Conservation (phyloP, 2,329 filamentous ascomycete species). For the Rutstroemia sp. region DNA sequence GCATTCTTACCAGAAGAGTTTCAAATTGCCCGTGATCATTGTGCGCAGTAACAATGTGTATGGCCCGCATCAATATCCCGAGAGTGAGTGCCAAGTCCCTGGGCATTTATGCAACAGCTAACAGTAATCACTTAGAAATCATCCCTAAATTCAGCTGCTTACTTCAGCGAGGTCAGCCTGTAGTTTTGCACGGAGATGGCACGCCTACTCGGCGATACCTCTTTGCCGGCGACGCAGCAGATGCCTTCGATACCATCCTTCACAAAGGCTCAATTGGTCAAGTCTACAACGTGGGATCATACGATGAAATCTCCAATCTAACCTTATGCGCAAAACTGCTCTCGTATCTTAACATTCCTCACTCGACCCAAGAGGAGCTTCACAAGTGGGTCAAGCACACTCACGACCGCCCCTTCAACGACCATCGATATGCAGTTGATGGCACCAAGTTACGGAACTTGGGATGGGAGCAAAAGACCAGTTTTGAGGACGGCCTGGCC, state of each 20-base stretch:
- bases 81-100: slow-evolving; percentile 49
- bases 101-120: slow-evolving; percentile 2
- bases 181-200: slow-evolving; percentile 71
- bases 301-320: slow-evolving; percentile 70
- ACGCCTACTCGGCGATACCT: slow-evolving; percentile 68
- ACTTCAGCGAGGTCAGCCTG: slow-evolving; percentile 55
- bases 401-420: slow-evolving; percentile 71
- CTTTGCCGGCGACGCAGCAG: slow-evolving; percentile 70
- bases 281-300: slow-evolving; percentile 75
- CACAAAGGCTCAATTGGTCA: slow-evolving; percentile 69
- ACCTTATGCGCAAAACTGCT: slow-evolving; percentile 60
- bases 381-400: slow-evolving; percentile 66
- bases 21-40: slow-evolving; percentile 72
- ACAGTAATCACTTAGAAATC: slow-evolving; percentile 49
- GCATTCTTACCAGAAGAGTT: slow-evolving; percentile 79
- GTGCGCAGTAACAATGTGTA: slow-evolving; percentile 82
- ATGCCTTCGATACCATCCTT: slow-evolving; percentile 77
- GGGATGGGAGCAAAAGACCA: slow-evolving; percentile 62
- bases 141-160: slow-evolving; percentile 77
- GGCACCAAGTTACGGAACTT: slow-evolving; percentile 58
- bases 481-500: slow-evolving; percentile 54
- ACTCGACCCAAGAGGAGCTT: slow-evolving; percentile 44
- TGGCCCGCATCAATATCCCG: slow-evolving; percentile 75
- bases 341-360: slow-evolving; percentile 49
- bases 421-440: slow-evolving; percentile 65